Percentiles rank a stretch among this genome's conserved stretches.
phyloP scores from a whole-genome alignment of 2,329 filamentous ascomycete species.

The Aspergillus sclerotialis region DNA sequence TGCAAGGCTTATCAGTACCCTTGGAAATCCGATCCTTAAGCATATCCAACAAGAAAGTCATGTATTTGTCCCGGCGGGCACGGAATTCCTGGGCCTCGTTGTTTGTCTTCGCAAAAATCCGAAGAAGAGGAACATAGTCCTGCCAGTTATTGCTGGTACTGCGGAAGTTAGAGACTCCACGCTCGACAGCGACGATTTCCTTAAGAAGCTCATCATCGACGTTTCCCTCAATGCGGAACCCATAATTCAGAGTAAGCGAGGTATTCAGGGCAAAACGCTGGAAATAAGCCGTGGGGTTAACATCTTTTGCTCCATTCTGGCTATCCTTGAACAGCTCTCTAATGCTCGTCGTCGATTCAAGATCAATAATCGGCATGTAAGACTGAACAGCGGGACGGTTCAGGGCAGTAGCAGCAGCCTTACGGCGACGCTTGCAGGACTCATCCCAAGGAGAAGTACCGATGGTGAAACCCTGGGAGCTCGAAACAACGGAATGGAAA shows the following conservation, averaged over 20 bases:
- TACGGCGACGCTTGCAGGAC: constrained; percentile 67
- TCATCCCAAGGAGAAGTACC: constrained; percentile 81
- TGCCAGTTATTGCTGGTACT: constrained; percentile 79
- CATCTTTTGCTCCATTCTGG: constrained; percentile 53
- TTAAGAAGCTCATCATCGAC: constrained; percentile 60
- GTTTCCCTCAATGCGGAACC: constrained; percentile 65
- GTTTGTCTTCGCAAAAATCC: constrained; percentile 57
- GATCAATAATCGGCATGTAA: constrained; percentile 76
- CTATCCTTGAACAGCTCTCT: constrained; percentile 63
- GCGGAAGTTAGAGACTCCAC: constrained; percentile 67
- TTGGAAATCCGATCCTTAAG: constrained; percentile 55
- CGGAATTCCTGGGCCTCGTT: constrained; percentile 59
- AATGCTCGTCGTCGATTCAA: constrained; percentile 66
- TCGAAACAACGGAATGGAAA: constrained; percentile 72
- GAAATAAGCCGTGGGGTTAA: constrained; percentile 68
- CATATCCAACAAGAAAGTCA: constrained; percentile 53
- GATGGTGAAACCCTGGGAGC: constrained; percentile 72
- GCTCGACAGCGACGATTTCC: constrained; percentile 70
- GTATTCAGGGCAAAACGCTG: constrained; percentile 72
- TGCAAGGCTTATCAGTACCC: constrained; percentile 61
- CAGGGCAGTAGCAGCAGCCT: constrained; percentile 70
- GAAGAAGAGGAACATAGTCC: constrained; percentile 71
- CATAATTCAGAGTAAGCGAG: constrained; percentile 71
- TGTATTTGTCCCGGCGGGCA: constrained; percentile 59
- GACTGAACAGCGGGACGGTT: constrained; percentile 69